Evolutionary conservation across 2,329 filamentous ascomycete genomes (phyloP).

Genomic region (Aureobasidium uvarum): DNA sequence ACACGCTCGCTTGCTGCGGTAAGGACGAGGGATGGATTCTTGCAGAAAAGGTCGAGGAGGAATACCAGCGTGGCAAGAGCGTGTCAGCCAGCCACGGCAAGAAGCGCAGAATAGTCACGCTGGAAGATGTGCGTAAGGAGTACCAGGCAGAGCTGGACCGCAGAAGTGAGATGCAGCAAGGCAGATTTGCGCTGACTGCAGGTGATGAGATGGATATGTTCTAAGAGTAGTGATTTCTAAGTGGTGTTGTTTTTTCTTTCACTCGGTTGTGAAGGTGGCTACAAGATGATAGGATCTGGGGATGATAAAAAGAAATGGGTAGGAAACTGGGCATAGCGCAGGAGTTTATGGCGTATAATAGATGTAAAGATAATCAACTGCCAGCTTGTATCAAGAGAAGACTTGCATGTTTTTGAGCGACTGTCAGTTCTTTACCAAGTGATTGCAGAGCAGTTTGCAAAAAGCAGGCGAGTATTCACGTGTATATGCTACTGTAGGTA

Average conservation of each 20-base stretch:
- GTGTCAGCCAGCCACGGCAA: conserved; percentile 1
- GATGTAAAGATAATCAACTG: conserved; percentile 11
- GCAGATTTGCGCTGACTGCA: conserved; percentile 74
- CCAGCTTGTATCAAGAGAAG: conserved; percentile 1
- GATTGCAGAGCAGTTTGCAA: not conserved
- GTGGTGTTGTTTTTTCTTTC: not conserved
- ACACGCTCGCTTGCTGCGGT: conserved; percentile 82
- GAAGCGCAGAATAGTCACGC: conserved; percentile 75
- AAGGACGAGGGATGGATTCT: conserved; percentile 80
- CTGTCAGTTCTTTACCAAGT: not conserved
- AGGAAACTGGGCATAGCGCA: conserved; percentile 24
- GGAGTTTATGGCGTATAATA: conserved; percentile 16
- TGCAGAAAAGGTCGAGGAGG: conserved; percentile 49
- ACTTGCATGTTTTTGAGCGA: not conserved
- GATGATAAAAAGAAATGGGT: conserved; percentile 4
- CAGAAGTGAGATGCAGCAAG: conserved; percentile 81
- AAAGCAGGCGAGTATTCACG: not conserved
- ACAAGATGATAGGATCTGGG: not conserved
- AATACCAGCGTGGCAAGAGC: conserved; percentile 22
- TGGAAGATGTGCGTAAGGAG: conserved; percentile 81
- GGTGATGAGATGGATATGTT: conserved; percentile 36
- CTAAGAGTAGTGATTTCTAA: not conserved
- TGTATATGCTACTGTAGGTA: not conserved
- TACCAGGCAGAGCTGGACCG: conserved; percentile 90
- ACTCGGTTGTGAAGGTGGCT: not conserved